A percentile compares a stretch with the other conserved stretches of the same genome.
phyloP scores from a whole-genome alignment of 2,329 filamentous ascomycete genomes.

The Lasiodiplodia sp. region DNA sequence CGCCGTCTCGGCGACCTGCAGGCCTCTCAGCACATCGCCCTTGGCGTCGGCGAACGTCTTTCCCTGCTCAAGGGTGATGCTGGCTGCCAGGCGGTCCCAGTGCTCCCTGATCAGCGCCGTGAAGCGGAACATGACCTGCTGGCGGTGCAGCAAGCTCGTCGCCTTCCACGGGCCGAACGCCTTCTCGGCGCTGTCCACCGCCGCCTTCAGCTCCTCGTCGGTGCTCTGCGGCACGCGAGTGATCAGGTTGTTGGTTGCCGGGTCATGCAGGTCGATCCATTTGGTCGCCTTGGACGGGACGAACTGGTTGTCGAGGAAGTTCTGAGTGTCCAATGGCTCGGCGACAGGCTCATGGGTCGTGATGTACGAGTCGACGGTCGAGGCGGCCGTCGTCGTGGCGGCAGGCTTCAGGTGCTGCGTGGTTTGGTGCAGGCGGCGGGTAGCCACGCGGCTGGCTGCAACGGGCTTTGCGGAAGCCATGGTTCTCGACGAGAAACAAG shows the following conservation, averaged over 20 bases:
- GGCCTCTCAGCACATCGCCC: slow-evolving; percentile 80
- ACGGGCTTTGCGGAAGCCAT: slow-evolving; percentile 41
- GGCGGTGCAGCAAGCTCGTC: slow-evolving; percentile 75
- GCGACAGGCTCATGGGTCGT: slow-evolving; percentile 75
- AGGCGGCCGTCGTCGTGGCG: slow-evolving; percentile 58
- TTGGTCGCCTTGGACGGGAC: slow-evolving; percentile 70
- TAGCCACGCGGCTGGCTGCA: slow-evolving; percentile 38
- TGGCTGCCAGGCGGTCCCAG: slow-evolving; percentile 83
- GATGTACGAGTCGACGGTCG: slow-evolving; percentile 66
- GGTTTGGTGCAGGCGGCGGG: slow-evolving; percentile 62
- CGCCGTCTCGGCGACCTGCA: slow-evolving; percentile 85
- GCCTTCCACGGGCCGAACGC: slow-evolving; percentile 78
- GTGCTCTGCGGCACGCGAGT: slow-evolving; percentile 85
- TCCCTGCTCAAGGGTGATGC: slow-evolving; percentile 86
- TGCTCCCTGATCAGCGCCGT: slow-evolving; percentile 81
- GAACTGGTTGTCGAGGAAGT: slow-evolving; percentile 85
- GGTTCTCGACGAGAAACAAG: slow-evolving; percentile 49
- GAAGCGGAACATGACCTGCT: slow-evolving; percentile 90
- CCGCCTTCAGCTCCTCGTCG: slow-evolving; percentile 75
- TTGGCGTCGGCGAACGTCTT: slow-evolving; percentile 86
- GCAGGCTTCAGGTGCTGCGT: slow-evolving; percentile 58
- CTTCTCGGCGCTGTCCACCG: slow-evolving; percentile 76
- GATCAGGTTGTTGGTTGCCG: slow-evolving; percentile 84
- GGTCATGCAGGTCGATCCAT: slow-evolving; percentile 83
- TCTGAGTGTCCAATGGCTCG: slow-evolving; percentile 74